Conservation (phyloP, 768 basidiomycete genomes). For the Leccinum subgranulosum region DNA sequence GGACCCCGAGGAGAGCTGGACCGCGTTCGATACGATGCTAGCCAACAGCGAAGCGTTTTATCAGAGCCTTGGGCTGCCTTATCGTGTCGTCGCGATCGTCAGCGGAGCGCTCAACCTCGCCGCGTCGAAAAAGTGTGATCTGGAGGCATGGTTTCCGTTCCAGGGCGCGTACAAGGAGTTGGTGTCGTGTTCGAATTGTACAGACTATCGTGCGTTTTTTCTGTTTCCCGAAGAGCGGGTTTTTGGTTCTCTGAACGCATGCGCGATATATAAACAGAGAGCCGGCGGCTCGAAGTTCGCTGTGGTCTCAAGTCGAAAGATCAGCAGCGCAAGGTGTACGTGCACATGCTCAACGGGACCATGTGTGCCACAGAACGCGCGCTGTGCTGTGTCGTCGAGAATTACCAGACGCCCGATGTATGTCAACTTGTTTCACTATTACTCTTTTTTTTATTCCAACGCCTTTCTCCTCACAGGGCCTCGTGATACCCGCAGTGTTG, state of each 20-base stretch:
- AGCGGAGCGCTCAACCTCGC: conserved; percentile 97
- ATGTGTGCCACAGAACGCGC: conserved; percentile 96
- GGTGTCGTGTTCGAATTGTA: conserved; percentile 97
- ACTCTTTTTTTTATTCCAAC: background rate
- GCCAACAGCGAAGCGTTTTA: conserved; percentile 91
- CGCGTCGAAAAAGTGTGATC: conserved; percentile 94
- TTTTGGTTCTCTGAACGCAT: background rate
- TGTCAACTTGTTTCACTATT: conserved; percentile 18
- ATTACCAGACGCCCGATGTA: conserved; percentile 95
- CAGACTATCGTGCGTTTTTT: conserved; percentile 86
- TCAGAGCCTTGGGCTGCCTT: conserved; percentile 89
- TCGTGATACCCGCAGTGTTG: conserved; percentile 85
- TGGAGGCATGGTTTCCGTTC: conserved; percentile 99
- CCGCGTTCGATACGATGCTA: conserved; percentile 90
- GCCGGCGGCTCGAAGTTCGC: conserved; percentile 86
- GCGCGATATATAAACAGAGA: conserved; percentile 51
- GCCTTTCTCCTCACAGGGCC: conserved; percentile 52
- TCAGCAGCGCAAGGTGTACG: conserved; percentile 88
- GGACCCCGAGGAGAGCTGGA: conserved; percentile 92
- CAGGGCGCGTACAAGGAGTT: conserved; percentile 96
- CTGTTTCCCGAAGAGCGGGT: background rate
- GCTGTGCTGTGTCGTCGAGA: conserved; percentile 96
- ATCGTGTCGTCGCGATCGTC: conserved; percentile 91
- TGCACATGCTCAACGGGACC: conserved; percentile 99
- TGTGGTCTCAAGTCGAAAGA: conserved; percentile 91